Percentiles rank a stretch among this genome's conserved stretches.
Evolutionary conservation across 2,329 filamentous ascomycete species (phyloP).

Genomic region (Akanthomyces muscarius): DNA sequence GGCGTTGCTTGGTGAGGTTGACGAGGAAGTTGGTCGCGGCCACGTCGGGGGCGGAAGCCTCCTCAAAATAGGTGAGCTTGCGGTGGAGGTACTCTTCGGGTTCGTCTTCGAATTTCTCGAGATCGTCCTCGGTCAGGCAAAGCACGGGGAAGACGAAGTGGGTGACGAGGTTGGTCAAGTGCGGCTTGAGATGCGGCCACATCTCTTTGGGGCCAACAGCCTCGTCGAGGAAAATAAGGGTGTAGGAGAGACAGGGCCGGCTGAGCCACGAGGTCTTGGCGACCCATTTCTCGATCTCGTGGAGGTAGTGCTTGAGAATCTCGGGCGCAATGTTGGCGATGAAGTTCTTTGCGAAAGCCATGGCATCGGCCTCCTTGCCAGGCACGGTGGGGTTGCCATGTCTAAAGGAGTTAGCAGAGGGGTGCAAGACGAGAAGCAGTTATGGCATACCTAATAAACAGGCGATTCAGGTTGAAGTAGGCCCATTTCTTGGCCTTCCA

Average conservation of each 20-base stretch:
- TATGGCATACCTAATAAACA: conserved; percentile 76
- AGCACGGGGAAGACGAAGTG: conserved; percentile 95
- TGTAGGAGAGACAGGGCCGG: conserved; percentile 89
- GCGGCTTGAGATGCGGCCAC: conserved; percentile 90
- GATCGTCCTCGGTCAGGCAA: conserved; percentile 85
- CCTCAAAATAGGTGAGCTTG: conserved; percentile 97
- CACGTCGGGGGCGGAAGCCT: conserved; percentile 90
- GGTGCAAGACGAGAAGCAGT: background rate
- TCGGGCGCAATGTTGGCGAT: conserved; percentile 88
- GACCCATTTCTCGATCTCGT: conserved; percentile 97
- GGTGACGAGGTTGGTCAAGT: conserved; percentile 87
- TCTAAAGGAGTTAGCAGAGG: conserved; percentile 41
- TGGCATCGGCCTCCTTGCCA: conserved; percentile 70
- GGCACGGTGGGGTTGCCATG: conserved; percentile 84
- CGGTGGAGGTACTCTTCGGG: conserved; percentile 95
- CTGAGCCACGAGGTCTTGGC: conserved; percentile 92
- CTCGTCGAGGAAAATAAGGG: conserved; percentile 91
- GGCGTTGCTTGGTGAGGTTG: conserved; percentile 86
- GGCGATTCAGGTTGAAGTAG: conserved; percentile 92
- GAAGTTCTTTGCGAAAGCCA: conserved; percentile 84
- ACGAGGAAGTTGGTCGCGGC: conserved; percentile 96
- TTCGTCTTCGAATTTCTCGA: conserved; percentile 90
- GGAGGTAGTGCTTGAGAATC: conserved; percentile 90
- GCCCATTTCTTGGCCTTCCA: conserved; percentile 99
- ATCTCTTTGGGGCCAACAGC: conserved; percentile 96